phyloP scores from a whole-genome alignment of 768 basidiomycete genomes.

The Lanmaoa pseudosensibilis region DNA sequence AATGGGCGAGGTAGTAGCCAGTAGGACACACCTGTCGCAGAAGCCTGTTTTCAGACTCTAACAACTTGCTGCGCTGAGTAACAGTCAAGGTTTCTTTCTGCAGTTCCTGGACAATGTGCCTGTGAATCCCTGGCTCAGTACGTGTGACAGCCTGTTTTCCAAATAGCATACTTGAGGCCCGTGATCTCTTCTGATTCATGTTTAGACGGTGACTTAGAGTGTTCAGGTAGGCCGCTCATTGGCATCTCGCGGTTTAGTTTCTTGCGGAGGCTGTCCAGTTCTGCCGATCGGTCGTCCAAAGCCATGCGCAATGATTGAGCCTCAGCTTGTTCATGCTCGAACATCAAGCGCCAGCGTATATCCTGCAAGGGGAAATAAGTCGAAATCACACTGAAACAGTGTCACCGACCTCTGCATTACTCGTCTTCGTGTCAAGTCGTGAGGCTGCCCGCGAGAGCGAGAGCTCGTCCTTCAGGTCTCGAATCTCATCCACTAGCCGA shows the following conservation, averaged over 20 bases:
- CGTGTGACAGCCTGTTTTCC: neutral
- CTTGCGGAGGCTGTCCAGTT: conserved; percentile 60
- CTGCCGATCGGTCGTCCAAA: conserved; percentile 43
- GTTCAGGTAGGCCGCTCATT: conserved; percentile 39
- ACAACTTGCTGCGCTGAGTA: conserved; percentile 63
- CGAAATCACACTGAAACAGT: neutral
- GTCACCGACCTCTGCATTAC: conserved; percentile 25
- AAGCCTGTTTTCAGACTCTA: conserved; percentile 75
- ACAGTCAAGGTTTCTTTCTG: conserved; percentile 73
- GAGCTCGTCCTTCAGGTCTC: conserved; percentile 49
- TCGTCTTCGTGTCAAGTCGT: conserved; percentile 24
- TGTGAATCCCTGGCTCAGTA: conserved; percentile 27
- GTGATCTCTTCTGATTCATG: conserved; percentile 67
- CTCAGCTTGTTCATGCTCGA: conserved; percentile 34
- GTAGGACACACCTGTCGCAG: conserved; percentile 59
- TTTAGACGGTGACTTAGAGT: conserved; percentile 42
- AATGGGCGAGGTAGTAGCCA: neutral
- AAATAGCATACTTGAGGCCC: conserved; percentile 66
- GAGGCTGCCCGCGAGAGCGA: conserved; percentile 37
- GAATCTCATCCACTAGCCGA: conserved; percentile 56
- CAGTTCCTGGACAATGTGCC: conserved; percentile 86
- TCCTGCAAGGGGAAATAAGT: conserved; percentile 18
- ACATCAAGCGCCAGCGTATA: conserved; percentile 28
- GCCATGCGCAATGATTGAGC: conserved; percentile 32
- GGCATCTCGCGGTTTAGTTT: conserved; percentile 58